Evolutionary conservation across 2,329 filamentous ascomycete species (phyloP), one percentile per base, ranked within the genome.

Genomic region (Pseudonectria foliicola): DNA sequence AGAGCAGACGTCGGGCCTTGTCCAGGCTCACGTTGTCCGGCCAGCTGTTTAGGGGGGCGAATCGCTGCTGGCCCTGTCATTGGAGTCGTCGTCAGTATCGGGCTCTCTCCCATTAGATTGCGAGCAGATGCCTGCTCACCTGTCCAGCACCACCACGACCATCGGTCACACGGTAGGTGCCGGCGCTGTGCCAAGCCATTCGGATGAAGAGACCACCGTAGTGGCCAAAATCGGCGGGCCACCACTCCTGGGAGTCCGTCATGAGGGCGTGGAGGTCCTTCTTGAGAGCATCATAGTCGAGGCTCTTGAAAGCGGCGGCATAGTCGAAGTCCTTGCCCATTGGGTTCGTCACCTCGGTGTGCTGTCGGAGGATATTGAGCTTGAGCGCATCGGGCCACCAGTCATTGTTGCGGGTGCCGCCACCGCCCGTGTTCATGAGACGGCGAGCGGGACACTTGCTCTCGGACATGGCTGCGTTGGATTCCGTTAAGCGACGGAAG

Each of bases 41-140:
- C 83, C 83, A 88, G 66, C 77, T 58, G 73, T 87, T 87, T 56
- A 88, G 75, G n/a, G 84, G 84, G 34, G 83, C 82, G 52, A 88
- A 88, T 33, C 84, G 77, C 66, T 88, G 83, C 64, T 87, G 83
- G 38, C 81, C 83, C 52, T 59, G 34, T 25, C 4, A 31, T 21
- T 10, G 25, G n/a, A n/a, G n/a, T n/a, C n/a, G n/a, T n/a, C n/a
- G n/a, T n/a, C n/a, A n/a, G n/a, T n/a, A n/a, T n/a, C n/a, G n/a
- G n/a, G n/a, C n/a, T n/a, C n/a, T n/a, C n/a, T n/a, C n/a, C n/a
- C n/a, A n/a, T n/a, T n/a, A n/a, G n/a, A n/a, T n/a, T n/a, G n/a
- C n/a, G n/a, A n/a, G n/a, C n/a, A n/a, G n/a, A 23, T 13, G 14
- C 10, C 14, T 16, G 26, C 53, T 43, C 38, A 57, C 58, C 55